These are phyloP conservation scores for Aspergillus novofumigatus DNA, from an alignment of 2,329 filamentous ascomycete species.

Conservation along the genomic window DNA sequence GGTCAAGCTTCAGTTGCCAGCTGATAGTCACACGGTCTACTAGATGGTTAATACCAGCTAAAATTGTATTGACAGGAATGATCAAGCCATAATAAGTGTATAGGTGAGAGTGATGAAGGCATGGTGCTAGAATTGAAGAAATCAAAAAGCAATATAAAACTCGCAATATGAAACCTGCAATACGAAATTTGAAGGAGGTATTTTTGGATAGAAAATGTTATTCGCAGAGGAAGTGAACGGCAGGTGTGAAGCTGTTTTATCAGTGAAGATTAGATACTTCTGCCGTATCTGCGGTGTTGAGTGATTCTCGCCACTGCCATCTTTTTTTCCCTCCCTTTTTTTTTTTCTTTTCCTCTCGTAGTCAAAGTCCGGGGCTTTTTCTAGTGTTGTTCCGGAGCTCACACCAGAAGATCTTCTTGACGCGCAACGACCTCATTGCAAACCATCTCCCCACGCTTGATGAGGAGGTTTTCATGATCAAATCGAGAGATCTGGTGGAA, in stretches of 20 bases:
- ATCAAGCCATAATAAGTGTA: background rate
- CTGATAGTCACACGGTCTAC: background rate
- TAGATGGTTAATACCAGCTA: background rate
- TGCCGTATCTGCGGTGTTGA: background rate
- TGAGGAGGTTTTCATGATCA: conserved; percentile 17
- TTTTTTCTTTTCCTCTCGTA: conserved; percentile 4
- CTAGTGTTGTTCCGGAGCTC: conserved; percentile 17
- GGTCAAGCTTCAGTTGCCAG: background rate
- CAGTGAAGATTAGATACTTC: background rate
- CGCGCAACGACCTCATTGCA: conserved; percentile 16
- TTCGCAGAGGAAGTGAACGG: background rate
- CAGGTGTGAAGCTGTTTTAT: background rate
- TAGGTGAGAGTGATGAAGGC: background rate
- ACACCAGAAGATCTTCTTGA: conserved; percentile 9
- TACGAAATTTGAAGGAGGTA: background rate
- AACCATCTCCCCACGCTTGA: conserved; percentile 8
- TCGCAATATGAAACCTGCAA: no score
- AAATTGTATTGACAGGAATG: background rate
- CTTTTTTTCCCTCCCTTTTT: background rate
- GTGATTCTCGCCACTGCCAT: conserved; percentile 4
- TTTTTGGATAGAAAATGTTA: background rate
- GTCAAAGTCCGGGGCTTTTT: conserved; percentile 12
- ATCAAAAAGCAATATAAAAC: no score
- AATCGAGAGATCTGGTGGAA: conserved; percentile 21
- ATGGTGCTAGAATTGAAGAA: background rate